These are phyloP conservation scores for Claviceps fusiformis DNA, from an alignment of 2,329 filamentous ascomycete genomes.

Conservation along the genomic window DNA sequence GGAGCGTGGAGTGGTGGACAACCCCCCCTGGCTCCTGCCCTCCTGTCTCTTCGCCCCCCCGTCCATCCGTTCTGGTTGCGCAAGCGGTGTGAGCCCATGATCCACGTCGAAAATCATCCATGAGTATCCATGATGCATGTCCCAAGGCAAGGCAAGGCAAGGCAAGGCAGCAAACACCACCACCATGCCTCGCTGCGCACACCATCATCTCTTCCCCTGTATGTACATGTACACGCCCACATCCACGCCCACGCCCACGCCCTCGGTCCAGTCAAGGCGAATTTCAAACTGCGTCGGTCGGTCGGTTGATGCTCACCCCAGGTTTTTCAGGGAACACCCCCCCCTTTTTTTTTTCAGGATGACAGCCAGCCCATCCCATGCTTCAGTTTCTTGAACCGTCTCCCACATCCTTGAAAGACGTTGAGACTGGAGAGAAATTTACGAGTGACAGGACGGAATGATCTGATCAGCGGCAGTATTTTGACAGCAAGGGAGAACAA, in stretches of 20 bases:
- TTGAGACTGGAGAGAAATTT: neutral
- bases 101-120: neutral
- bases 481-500: neutral
- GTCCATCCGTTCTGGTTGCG: too few relatives aligned
- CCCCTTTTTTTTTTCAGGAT: neutral
- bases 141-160: neutral
- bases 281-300: neutral
- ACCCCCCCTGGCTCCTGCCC: neutral
- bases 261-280: neutral
- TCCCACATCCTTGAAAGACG: neutral
- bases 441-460: neutral
- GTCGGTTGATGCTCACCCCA: neutral
- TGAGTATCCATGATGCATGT: neutral
- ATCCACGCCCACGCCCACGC: neutral
- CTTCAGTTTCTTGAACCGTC: neutral
- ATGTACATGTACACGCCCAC: neutral
- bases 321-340: neutral
- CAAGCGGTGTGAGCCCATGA: too few relatives aligned
- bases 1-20: neutral
- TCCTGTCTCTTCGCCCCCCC: neutral
- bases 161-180: neutral
- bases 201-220: neutral
- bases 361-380: neutral
- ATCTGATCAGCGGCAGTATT: neutral
- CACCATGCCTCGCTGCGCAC: neutral